Conservation (phyloP, 495 filamentous ascomycete genomes). For the Annulohypoxylon moriforme region DNA sequence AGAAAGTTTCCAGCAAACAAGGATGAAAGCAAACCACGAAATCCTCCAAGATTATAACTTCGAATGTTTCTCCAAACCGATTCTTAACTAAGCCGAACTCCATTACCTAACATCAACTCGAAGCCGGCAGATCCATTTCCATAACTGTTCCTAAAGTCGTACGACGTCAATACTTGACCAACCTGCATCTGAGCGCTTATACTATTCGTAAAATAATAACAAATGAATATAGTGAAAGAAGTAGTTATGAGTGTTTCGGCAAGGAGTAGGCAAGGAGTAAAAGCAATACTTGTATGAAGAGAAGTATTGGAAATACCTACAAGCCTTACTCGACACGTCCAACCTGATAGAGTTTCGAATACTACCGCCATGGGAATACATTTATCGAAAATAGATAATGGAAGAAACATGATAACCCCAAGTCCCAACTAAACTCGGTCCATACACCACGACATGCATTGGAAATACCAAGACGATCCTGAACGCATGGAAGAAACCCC, state of each 20-base stretch:
- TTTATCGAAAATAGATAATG: neutral
- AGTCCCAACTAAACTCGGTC: conserved; percentile 22
- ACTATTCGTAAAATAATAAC: neutral
- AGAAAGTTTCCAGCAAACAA: neutral
- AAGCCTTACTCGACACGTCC: neutral
- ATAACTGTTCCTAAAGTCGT: conserved; percentile 1
- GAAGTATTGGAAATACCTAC: neutral
- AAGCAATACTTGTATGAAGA: neutral
- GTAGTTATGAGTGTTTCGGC: neutral
- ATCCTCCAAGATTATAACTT: neutral
- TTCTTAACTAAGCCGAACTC: conserved; percentile 1
- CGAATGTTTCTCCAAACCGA: conserved; percentile 6
- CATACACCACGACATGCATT: conserved; percentile 9
- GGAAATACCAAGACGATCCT: neutral
- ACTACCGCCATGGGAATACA: neutral
- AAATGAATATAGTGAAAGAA: neutral
- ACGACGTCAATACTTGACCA: neutral
- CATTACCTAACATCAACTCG: conserved; percentile 4
- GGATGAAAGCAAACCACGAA: neutral
- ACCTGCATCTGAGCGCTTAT: neutral
- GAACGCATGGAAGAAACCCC: neutral
- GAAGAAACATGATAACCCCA: neutral
- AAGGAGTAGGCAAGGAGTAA: neutral
- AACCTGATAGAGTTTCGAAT: neutral
- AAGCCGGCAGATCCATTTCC: neutral